Evolutionary conservation across 2,329 filamentous ascomycete genomes (phyloP), one percentile per base, ranked within the genome.

Genomic region (Bisporella sp.): DNA sequence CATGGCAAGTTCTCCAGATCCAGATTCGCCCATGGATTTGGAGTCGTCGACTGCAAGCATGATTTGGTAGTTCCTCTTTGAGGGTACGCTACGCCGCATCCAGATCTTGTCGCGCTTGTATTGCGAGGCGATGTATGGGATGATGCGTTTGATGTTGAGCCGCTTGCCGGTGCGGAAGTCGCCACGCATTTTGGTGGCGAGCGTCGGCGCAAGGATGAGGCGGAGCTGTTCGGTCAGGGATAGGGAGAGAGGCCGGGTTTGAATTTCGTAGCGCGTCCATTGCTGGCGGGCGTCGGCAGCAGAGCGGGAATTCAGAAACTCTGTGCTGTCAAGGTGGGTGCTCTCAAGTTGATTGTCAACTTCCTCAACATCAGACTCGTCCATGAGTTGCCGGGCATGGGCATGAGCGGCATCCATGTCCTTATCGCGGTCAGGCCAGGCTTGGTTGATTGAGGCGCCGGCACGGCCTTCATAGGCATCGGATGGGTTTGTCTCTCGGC

Each of bases 91-190:
- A 50, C 95, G 84, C 11, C 95, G 87, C 85, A 99, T 95, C 93
- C 93, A 99, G 70, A 99, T 99, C 76, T 99, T 99, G 79, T 99
- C 93, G 54, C 93, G 88, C 76, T 96, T 97, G 78, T 96, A 99
- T 65, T 87, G 85, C 0, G 91, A 97, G 1, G 95, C 93, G 60
- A 99, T 97, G 72, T 99, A 99, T 0, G 95, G 93, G 62, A 99
- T 99, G 70, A 99, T 99, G 60, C 92, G 89, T 71, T 97, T 97
- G 74, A 99, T 96, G 70, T 97, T 99, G 61, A 99, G 88, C 0
- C 93, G 86, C 69, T 99, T 99, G 56, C 93, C 93, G 0, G 93
- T 99, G 59, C 93, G 88, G 78, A 95, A 97, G 59, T 95, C 90
- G 41, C 93, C 93, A 2, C 92, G 91, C 55, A 99, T 87, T 65